These are phyloP conservation scores for Aspergillus sp. DNA, from an alignment of 2,329 filamentous ascomycete species.

Conservation along the genomic window DNA sequence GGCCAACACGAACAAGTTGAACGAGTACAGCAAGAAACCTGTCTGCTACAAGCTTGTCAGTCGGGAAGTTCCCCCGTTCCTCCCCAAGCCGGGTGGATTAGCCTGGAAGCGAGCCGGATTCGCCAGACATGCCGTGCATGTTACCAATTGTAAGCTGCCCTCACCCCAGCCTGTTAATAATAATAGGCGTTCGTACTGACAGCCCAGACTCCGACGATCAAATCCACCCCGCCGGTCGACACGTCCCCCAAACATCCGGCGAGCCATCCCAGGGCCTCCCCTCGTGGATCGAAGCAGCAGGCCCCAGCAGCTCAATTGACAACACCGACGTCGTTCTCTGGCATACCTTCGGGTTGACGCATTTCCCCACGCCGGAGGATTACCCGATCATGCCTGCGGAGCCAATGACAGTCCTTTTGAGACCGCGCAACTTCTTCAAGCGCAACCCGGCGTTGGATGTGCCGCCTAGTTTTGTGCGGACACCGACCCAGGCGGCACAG, in stretches of 20 bases:
- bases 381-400: slow-evolving; percentile 87
- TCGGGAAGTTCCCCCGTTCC: slow-evolving; percentile 66
- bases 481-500: slow-evolving; percentile 59
- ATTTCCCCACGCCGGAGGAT: slow-evolving; percentile 83
- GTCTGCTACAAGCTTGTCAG: slow-evolving; percentile 84
- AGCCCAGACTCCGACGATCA: slow-evolving; percentile 64
- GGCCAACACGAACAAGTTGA: slow-evolving; percentile 71
- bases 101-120: slow-evolving; percentile 89
- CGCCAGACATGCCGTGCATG: slow-evolving; percentile 76
- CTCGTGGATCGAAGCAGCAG: slow-evolving; percentile 60
- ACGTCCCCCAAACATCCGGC: slow-evolving; percentile 81
- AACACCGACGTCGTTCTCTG: slow-evolving; percentile 84
- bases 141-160: slow-evolving; percentile 67
- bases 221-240: slow-evolving; percentile 75
- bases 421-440: slow-evolving; percentile 75
- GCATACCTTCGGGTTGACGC: slow-evolving; percentile 88
- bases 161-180: too few species aligned
- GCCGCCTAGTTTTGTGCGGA: slow-evolving; percentile 63
- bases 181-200: background rate
- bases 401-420: slow-evolving; percentile 70
- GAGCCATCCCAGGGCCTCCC: slow-evolving; percentile 65
- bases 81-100: slow-evolving; percentile 72
- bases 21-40: slow-evolving; percentile 78
- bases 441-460: slow-evolving; percentile 75
- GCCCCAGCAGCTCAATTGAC: slow-evolving; percentile 60